phyloP scores from a whole-genome alignment of 441 rosid genomes.

The Dalechampia spathulata region DNA sequence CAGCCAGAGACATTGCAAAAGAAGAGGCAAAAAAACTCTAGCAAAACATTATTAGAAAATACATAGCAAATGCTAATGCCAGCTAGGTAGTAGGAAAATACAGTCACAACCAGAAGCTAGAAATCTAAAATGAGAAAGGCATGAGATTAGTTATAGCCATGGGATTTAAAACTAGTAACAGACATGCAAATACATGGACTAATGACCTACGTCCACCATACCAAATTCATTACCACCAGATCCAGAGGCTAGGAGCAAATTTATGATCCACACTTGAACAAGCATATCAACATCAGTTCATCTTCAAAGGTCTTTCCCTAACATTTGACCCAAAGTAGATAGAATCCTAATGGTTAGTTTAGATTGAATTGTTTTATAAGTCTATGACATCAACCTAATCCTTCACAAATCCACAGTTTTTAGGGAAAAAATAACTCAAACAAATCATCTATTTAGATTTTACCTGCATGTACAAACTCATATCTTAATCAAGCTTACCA shows the following conservation, averaged over 20 bases:
- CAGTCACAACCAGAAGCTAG: not conserved
- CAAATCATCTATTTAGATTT: not conserved
- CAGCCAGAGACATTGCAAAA: not conserved
- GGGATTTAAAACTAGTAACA: not conserved
- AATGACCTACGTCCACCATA: not conserved
- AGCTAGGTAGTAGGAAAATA: not conserved
- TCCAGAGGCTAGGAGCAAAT: not conserved
- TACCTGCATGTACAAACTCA: not conserved
- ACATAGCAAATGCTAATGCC: not conserved
- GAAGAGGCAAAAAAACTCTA: constrained; percentile 2
- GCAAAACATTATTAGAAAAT: constrained; percentile 2
- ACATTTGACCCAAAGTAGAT: not conserved
- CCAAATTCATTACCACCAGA: not conserved
- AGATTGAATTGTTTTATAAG: too few species aligned
- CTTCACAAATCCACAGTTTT: too few species aligned
- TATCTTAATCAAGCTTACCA: constrained; percentile 42
- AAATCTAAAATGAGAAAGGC: not conserved
- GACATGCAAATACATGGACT: not conserved
- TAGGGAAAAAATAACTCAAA: constrained; percentile 1
- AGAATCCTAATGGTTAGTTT: not conserved
- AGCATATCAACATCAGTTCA: not conserved
- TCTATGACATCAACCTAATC: too few species aligned
- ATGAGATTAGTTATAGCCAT: not conserved
- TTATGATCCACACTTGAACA: not conserved
- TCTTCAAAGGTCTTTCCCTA: not conserved